These are phyloP conservation scores for Erucastrum elatum DNA, from an alignment of 345 rosid genomes.

Conservation along the genomic window DNA sequence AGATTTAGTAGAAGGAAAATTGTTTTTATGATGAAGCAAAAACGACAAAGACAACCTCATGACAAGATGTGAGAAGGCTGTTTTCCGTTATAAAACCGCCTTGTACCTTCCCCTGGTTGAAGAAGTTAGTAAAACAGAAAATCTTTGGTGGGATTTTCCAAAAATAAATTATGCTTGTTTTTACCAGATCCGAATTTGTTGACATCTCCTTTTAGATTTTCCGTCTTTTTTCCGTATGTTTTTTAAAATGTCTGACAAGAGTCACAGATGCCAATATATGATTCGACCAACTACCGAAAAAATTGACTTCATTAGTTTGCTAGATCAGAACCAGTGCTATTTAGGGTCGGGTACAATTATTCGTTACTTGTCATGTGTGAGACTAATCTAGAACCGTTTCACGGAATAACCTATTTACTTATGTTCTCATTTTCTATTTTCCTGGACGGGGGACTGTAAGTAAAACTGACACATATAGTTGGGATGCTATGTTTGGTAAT, in stretches of 20 bases:
- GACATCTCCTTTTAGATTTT: conserved; percentile 3
- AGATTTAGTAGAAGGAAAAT: background rate
- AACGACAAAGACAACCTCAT: conserved; percentile 19
- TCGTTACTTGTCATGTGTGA: too few relatives aligned
- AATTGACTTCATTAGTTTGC: background rate
- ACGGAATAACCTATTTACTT: too few relatives aligned
- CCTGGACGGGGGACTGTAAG: too few relatives aligned
- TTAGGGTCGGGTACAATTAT: too few relatives aligned
- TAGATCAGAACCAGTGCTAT: too few relatives aligned
- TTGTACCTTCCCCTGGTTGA: background rate
- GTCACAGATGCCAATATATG: background rate
- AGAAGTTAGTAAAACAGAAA: background rate
- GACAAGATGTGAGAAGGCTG: background rate
- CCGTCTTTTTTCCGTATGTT: background rate
- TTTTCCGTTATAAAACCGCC: background rate
- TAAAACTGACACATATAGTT: too few relatives aligned
- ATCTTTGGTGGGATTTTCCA: conserved; percentile 1
- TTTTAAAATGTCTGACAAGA: background rate
- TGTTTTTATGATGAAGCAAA: conserved; percentile 2
- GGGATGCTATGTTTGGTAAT: too few relatives aligned
- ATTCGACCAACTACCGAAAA: background rate
- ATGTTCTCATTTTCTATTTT: too few relatives aligned
- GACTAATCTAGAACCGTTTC: too few relatives aligned
- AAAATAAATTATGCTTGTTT: conserved; percentile 1
- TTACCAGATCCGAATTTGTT: conserved; percentile 2